Evolutionary conservation across 108 stramenopile species (phyloP), one percentile per base, ranked within the genome.

Genomic region (Cyclotella atomus): DNA sequence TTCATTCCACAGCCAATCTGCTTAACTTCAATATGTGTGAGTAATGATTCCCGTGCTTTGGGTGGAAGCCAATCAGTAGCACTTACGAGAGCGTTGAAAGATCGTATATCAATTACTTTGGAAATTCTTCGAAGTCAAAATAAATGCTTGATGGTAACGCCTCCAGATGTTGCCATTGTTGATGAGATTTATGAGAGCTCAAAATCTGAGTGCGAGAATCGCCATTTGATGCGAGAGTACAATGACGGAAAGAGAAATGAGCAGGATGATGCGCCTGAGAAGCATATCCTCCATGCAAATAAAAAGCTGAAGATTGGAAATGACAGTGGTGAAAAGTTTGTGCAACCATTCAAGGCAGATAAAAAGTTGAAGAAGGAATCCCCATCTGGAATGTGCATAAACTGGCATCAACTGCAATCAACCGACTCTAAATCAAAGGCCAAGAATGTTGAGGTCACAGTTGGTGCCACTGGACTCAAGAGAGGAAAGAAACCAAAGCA

Each of bases 401-500:
- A 89, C 59, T 89, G 88, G 85, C 79, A 83, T 44, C 72, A 63
- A n/a, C 29, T 57, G 50, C 45, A 62, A n/a, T 55, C n/a, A n/a
- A n/a, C n/a, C n/a, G n/a, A n/a, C n/a, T n/a, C n/a, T n/a, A n/a
- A n/a, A n/a, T n/a, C n/a, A n/a, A n/a, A n/a, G n/a, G n/a, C n/a
- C n/a, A 47, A 33, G 15, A 47, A 32, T 17, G 49, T 76, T 0
- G 95, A 96, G 70, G 30, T 94, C 3, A 70, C 85, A n/a, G 83
- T 96, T 14, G 95, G 95, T 25, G 87, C 86, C 1, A 87, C 88
- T 17, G 95, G 95, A 5, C 78, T 90, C 17, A 75, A 78, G 47
- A 90, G 92, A 45, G 91, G 90, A 8, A 94, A 92, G 64, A 93
- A 91, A 62, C 86, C 91, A 2, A 90, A 89, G 71, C 45, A 65